Evolutionary conservation across 371 early-diverging fungal species (phyloP), one percentile per base, ranked within the genome.

Genomic region (Dichotomocladium elegans): DNA sequence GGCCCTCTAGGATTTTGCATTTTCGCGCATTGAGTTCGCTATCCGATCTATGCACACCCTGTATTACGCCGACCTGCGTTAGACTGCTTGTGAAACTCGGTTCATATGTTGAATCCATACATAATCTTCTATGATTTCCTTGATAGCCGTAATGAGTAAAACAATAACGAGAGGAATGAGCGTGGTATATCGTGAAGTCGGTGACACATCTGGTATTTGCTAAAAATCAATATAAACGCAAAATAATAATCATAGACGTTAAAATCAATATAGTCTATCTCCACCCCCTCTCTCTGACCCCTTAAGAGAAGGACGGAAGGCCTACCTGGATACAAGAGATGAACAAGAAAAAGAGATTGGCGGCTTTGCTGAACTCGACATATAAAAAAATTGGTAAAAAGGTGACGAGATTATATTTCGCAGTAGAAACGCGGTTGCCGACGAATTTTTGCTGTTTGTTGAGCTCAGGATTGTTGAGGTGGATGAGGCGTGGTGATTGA

Each of bases 81-180:
- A 8, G 5, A 2, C 9, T 37, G 37, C 15, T 33, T 21, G 14
- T n/a, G 28, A 21, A 15, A 29, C 25, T 29, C 4, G 7, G 24
- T 24, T 30, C 21, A 28, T 28, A 31, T n/a, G 15, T 11, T 26
- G n/a, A 3, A 10, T 9, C n/a, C 51, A 75, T 80, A 86, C 89
- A 66, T 83, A 75, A 68, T 99, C 99, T 66, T 99, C 99, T 34
- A 95, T 74, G 3, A 93, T 76, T 70, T 99, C 99, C 72, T 99
- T 99, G 31, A 93, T 69, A 21, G 95, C 99, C 1, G 98, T 94
- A 27, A 91, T 93, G 24, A 90, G 66, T 52, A 99, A 68, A 1
- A 99, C 97, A 55, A 96, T 82, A 3, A 76, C 61, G 37, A 99
- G 78, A 4, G 99, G 99, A 17, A 97, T 88, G 25, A 92, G 63